Conservation (phyloP, 2,329 filamentous ascomycete genomes). For the Claviceps sp. region DNA sequence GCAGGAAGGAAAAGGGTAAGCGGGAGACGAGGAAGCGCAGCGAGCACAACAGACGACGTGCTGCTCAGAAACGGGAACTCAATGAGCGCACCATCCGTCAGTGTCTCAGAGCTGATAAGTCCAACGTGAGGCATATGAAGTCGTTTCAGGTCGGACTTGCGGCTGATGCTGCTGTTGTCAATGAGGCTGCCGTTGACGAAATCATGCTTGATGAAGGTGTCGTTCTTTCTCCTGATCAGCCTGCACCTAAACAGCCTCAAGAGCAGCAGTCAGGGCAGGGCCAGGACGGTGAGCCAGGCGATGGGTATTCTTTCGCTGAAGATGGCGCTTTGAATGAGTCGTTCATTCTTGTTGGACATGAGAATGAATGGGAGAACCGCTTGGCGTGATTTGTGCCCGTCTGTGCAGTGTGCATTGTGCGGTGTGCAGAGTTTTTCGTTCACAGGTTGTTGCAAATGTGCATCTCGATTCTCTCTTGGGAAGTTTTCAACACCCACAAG, state of each 20-base stretch:
- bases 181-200: neutral
- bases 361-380: neutral
- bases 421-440: neutral
- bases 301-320: neutral
- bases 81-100: constrained; percentile 4
- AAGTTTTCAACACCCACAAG: neutral
- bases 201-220: neutral
- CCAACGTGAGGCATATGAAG: neutral
- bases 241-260: neutral
- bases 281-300: neutral
- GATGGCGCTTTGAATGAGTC: neutral
- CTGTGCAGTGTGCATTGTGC: neutral
- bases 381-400: neutral
- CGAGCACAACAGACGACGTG: constrained; percentile 3
- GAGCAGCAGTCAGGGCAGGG: neutral
- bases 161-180: neutral
- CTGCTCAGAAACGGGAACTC: constrained; percentile 2
- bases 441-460: too few species aligned
- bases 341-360: neutral
- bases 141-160: neutral
- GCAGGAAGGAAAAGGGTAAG: neutral
- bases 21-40: neutral
- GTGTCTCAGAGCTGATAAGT: neutral
- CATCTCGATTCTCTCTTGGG: neutral
- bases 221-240: neutral